Conservation (phyloP, 2,329 filamentous ascomycete genomes). For the Pseudomassariella vexata region DNA sequence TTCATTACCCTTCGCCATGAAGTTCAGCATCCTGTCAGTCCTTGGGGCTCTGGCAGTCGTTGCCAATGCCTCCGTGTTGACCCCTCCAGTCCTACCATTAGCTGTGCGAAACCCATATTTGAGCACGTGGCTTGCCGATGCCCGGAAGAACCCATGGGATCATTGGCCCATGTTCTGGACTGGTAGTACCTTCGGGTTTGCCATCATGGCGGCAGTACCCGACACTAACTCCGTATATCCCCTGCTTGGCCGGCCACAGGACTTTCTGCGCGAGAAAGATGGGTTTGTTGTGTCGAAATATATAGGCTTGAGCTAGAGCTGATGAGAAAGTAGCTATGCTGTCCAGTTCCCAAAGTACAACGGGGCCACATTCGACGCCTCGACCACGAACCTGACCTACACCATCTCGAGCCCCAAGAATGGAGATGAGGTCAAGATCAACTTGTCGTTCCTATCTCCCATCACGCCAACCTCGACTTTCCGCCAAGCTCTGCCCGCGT, state of each 20-base stretch:
- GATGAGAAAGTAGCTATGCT: constrained; percentile 23
- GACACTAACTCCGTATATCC: constrained; percentile 38
- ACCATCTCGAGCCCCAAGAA: constrained; percentile 19
- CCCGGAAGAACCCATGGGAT: constrained; percentile 70
- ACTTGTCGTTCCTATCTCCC: constrained; percentile 61
- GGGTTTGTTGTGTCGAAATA: constrained; percentile 1
- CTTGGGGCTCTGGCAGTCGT: constrained; percentile 25
- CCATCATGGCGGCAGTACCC: constrained; percentile 41
- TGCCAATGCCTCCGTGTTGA: constrained; percentile 43
- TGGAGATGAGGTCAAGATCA: constrained; percentile 28
- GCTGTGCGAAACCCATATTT: constrained; percentile 56
- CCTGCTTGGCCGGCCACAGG: constrained; percentile 44
- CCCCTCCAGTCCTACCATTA: constrained; percentile 50
- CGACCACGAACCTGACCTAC: constrained; percentile 44
- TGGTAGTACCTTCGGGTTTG: constrained; percentile 45
- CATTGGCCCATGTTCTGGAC: constrained; percentile 86
- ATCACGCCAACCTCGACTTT: constrained; percentile 77
- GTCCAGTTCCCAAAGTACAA: constrained; percentile 36
- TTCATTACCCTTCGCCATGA: constrained; percentile 15
- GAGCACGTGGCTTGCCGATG: constrained; percentile 57
- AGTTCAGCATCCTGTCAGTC: constrained; percentile 18
- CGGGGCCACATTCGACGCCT: constrained; percentile 42
- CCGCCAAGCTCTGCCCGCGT: constrained; percentile 75
- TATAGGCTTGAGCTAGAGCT: constrained; percentile 1
- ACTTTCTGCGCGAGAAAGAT: constrained; percentile 30